Evolutionary conservation across 2,329 filamentous ascomycete genomes (phyloP).

Genomic region (Trichoderma lentiforme): DNA sequence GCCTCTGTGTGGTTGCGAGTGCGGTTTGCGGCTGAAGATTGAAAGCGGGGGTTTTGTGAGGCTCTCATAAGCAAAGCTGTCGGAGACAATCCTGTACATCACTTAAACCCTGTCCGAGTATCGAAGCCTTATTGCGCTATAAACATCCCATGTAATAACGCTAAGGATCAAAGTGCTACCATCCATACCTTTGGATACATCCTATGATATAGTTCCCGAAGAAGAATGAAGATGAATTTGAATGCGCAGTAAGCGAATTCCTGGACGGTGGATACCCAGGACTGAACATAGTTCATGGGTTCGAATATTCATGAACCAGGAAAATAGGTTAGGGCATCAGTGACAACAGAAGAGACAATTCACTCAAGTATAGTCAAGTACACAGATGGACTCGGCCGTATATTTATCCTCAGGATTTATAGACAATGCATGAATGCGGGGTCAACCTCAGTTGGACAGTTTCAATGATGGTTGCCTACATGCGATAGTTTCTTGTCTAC

Average conservation of each 20-base stretch:
- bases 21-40: background rate
- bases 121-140: background rate
- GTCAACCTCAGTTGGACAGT: background rate
- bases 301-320: background rate
- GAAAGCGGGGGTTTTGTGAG: background rate
- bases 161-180: background rate
- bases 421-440: background rate
- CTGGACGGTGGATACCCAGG: background rate
- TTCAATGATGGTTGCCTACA: background rate
- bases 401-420: background rate
- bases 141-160: background rate
- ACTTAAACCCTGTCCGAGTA: background rate
- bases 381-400: background rate
- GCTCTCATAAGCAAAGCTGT: background rate
- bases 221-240: background rate
- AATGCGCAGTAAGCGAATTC: rapidly evolving
- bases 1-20: background rate
- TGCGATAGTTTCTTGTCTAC: background rate
- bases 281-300: background rate
- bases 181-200: background rate
- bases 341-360: background rate
- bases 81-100: background rate
- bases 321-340: background rate
- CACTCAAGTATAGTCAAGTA: background rate
- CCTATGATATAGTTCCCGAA: background rate